Evolutionary conservation across 148 eudicot species (phyloP).

Genomic region (Silene conica): DNA sequence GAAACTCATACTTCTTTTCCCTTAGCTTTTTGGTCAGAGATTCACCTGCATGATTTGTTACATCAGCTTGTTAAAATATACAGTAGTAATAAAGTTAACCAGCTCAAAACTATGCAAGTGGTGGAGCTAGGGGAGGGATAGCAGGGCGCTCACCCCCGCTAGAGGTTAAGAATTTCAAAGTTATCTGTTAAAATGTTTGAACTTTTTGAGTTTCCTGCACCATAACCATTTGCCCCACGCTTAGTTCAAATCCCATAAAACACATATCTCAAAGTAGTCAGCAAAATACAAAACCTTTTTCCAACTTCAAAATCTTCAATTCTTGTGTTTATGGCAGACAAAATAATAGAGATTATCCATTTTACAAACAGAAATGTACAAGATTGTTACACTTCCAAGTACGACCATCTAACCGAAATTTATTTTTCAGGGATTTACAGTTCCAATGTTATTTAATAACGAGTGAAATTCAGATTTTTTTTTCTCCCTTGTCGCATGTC

Average conservation of each 20-base stretch:
- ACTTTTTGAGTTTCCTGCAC: too few relatives aligned
- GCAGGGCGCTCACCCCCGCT: too few relatives aligned
- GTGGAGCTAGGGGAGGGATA: too few relatives aligned
- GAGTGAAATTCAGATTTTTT: not conserved
- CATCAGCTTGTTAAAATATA: not conserved
- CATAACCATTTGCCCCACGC: too few relatives aligned
- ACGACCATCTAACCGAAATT: not conserved
- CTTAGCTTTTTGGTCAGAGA: constrained; percentile 42
- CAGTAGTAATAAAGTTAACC: not conserved
- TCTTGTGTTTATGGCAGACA: not conserved
- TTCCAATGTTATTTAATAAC: too few relatives aligned
- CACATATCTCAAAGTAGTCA: not conserved
- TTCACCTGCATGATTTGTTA: constrained; percentile 41
- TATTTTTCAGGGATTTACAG: not conserved
- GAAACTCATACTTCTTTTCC: constrained; percentile 66
- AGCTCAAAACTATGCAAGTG: not conserved
- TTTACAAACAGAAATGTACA: not conserved
- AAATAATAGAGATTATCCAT: not conserved
- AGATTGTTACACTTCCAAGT: not conserved
- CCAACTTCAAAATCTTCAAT: not conserved
- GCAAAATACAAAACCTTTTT: not conserved
- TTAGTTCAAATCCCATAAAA: too few relatives aligned
- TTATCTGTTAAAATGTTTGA: too few relatives aligned
- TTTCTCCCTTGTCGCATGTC: not conserved
- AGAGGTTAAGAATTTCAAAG: too few relatives aligned